Evolutionary conservation across 1,284 basidiomycete genomes (phyloP), one percentile per base, ranked within the genome.

Genomic region (Ustilago loliicola): DNA sequence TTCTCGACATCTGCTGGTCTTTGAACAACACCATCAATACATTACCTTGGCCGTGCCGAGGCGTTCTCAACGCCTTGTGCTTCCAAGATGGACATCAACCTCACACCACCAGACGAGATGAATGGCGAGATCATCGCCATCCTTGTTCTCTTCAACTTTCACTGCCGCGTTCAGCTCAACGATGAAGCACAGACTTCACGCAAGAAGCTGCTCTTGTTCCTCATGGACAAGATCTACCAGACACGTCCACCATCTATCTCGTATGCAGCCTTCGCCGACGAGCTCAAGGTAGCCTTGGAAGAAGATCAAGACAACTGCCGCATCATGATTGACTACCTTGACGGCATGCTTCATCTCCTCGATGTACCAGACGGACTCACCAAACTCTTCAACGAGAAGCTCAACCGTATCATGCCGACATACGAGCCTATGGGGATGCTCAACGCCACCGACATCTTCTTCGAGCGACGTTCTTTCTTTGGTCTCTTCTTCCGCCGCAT

Each of bases 151-250:
- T 71, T 78, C 60, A 74, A 75, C 68, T 75, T 78, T 36, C 76
- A 78, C 42, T 78, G 76, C 42, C 61, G 72, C 10, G 51, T 78
- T 11, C 64, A 69, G 51, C 76, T 75, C 32, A 63, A 61, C 27
- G 76, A 75, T 13, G 63, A 74, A 27, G 72, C 72, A 10, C 68
- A 66, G 9, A 32, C 54, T 7, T 65, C 63, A 3, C 76, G 72
- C 29, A 71, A 74, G 51, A 62, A 38, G 38, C 54, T 78, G 45
- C 58, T 78, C 10, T 40, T 78, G 4, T 74, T 74, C 34, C 42
- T 77, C n/a, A 77, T 66, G 71, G 64, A 77, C 59, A 73, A 73
- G 55, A 55, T 77, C n/a, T 77, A 77, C n/a, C 67, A 71, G 36
- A 67, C 64, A 11, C 40, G 30, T 8, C 36, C 59, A n/a, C 69